phyloP scores from a whole-genome alignment of 2,329 filamentous ascomycete species.

The Akanthomyces lecanii region DNA sequence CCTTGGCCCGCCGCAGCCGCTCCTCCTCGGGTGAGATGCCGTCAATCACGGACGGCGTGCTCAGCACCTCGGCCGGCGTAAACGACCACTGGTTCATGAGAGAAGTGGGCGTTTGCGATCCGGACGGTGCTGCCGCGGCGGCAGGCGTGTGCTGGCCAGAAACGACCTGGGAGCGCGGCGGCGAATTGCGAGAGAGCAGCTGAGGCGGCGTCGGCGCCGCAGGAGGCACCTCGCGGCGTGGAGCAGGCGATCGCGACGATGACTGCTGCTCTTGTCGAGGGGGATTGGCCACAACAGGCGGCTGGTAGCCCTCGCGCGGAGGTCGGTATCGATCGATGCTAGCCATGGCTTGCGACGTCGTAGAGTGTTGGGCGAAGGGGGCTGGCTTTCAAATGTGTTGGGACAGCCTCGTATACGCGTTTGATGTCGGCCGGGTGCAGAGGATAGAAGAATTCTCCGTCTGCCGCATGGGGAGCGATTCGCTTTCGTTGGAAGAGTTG shows the following conservation, averaged over 20 bases:
- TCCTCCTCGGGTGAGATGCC: slow-evolving; percentile 76
- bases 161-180: slow-evolving; percentile 44
- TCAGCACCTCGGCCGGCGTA: slow-evolving; percentile 73
- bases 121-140: slow-evolving; percentile 26
- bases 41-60: slow-evolving; percentile 79
- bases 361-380: not conserved
- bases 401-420: not conserved
- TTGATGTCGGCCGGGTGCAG: not conserved
- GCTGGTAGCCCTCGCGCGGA: slow-evolving; percentile 53
- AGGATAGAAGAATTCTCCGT: not conserved
- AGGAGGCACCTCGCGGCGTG: slow-evolving; percentile 54
- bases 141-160: slow-evolving; percentile 41
- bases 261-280: slow-evolving; percentile 20
- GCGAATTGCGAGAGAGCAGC: slow-evolving; percentile 51
- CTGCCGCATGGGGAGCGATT: slow-evolving; percentile 7
- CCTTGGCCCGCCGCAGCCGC: slow-evolving; percentile 76
- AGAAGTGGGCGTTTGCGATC: slow-evolving; percentile 34
- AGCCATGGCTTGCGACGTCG: slow-evolving; percentile 41
- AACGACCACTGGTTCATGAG: slow-evolving; percentile 78
- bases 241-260: slow-evolving; percentile 39
- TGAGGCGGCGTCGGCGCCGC: slow-evolving; percentile 59
- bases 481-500: not conserved
- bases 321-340: slow-evolving; percentile 58
- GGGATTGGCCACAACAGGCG: slow-evolving; percentile 37
- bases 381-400: not conserved